Conservation (phyloP, 352 stramenopile genomes). For the Globisporangium alternatum region DNA sequence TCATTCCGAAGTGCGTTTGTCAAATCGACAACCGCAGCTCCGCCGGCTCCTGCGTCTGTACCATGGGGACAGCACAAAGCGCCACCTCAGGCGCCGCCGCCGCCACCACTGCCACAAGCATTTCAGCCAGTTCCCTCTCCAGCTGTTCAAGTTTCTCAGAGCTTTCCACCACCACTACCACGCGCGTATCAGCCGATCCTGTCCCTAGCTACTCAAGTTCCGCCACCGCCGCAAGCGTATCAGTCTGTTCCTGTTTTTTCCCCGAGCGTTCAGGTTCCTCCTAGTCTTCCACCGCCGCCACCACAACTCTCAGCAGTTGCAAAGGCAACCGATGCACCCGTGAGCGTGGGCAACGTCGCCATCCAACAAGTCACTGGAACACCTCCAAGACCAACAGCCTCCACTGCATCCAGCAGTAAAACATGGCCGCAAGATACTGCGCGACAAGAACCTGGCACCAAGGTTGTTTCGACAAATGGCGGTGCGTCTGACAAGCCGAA, state of each 20-base stretch:
- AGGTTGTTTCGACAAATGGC: neutral
- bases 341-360: neutral
- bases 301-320: neutral
- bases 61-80: neutral
- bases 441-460: neutral
- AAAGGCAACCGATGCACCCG: neutral
- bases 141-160: neutral
- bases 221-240: neutral
- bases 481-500: neutral
- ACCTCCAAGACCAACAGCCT: neutral
- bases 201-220: neutral
- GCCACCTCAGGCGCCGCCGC: neutral
- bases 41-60: neutral
- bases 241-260: neutral
- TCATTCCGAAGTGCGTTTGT: conserved; percentile 27
- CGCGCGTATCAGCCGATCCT: neutral
- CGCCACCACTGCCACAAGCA: neutral
- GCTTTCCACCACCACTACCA: neutral
- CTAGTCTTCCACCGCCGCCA: neutral
- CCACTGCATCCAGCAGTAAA: neutral
- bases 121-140: neutral
- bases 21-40: conserved; percentile 11
- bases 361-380: neutral
- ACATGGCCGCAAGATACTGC: neutral
- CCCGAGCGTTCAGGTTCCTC: conserved; percentile 1